Conservation (phyloP, 495 filamentous ascomycete genomes). For the Cetradonia linearis region DNA sequence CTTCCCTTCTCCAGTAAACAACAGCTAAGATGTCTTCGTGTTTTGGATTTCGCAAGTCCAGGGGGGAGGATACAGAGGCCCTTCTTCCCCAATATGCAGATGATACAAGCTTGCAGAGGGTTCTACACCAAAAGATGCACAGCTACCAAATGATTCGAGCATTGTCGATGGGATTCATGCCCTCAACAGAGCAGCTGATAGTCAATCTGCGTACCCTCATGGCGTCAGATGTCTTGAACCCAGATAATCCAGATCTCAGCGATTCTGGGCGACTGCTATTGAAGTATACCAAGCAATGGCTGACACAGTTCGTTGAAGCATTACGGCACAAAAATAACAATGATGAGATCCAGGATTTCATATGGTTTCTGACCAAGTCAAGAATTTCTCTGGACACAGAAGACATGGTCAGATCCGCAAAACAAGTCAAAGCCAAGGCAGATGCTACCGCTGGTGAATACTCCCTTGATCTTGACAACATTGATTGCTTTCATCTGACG, state of each 20-base stretch:
- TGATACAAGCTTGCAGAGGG: conserved; percentile 66
- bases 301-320: conserved; percentile 65
- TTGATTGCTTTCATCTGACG: conserved; percentile 14
- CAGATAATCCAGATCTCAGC: conserved; percentile 64
- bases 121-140: conserved; percentile 77
- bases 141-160: conserved; percentile 85
- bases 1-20: neutral
- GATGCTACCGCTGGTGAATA: conserved; percentile 65
- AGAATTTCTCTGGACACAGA: conserved; percentile 57
- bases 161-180: conserved; percentile 78
- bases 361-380: conserved; percentile 74
- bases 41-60: conserved; percentile 40
- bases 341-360: conserved; percentile 85
- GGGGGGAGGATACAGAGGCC: conserved; percentile 53
- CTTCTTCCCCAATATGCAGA: conserved; percentile 77
- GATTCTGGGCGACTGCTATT: conserved; percentile 63
- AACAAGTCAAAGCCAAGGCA: conserved; percentile 56
- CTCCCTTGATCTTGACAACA: conserved; percentile 9
- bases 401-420: conserved; percentile 52
- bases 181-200: conserved; percentile 75
- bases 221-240: conserved; percentile 66
- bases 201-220: conserved; percentile 73
- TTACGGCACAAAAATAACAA: conserved; percentile 67
- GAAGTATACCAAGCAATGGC: conserved; percentile 60
- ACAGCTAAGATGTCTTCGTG: conserved; percentile 41